These are phyloP conservation scores for Pythium vanterpoolii DNA, from an alignment of 352 stramenopile species.

Conservation along the genomic window DNA sequence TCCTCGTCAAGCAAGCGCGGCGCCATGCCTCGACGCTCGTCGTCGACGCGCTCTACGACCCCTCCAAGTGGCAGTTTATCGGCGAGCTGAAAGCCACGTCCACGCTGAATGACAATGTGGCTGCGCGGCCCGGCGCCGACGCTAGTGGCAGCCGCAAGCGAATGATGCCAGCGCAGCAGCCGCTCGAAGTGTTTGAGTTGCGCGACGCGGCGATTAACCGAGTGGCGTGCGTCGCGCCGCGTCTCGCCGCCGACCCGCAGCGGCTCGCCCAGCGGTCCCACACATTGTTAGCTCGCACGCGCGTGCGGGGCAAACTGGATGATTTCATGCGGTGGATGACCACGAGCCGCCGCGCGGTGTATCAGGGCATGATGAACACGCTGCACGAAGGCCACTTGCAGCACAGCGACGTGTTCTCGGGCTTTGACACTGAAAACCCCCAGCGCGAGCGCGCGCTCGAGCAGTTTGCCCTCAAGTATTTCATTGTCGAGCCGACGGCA, in stretches of 20 bases:
- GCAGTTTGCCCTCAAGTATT: conserved; percentile 60
- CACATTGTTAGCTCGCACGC: conserved; percentile 54
- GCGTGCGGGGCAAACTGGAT: conserved; percentile 53
- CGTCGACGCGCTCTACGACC: conserved; percentile 54
- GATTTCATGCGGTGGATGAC: conserved; percentile 66
- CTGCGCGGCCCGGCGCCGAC: not conserved
- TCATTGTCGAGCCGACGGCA: conserved; percentile 12
- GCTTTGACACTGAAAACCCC: conserved; percentile 34
- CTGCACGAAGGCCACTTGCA: conserved; percentile 58
- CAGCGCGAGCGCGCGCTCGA: conserved; percentile 11
- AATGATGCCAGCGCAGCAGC: conserved; percentile 6
- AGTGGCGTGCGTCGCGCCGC: conserved; percentile 47
- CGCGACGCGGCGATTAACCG: conserved; percentile 37
- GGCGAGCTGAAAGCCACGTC: conserved; percentile 13
- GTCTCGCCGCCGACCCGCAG: conserved; percentile 16
- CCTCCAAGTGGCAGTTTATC: conserved; percentile 60
- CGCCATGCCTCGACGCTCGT: conserved; percentile 52
- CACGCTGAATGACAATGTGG: conserved; percentile 2
- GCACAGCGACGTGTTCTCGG: conserved; percentile 59
- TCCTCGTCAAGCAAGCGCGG: conserved; percentile 43
- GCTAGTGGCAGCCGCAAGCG: not conserved
- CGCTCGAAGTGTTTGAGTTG: conserved; percentile 56
- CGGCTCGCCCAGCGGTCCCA: conserved; percentile 35
- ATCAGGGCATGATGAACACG: conserved; percentile 53
- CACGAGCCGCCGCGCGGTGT: conserved; percentile 37